A percentile compares a stretch with the other conserved stretches of the same genome.
Conservation (phyloP, 2,329 filamentous ascomycete genomes). For the Paecilomyces formosus region DNA sequence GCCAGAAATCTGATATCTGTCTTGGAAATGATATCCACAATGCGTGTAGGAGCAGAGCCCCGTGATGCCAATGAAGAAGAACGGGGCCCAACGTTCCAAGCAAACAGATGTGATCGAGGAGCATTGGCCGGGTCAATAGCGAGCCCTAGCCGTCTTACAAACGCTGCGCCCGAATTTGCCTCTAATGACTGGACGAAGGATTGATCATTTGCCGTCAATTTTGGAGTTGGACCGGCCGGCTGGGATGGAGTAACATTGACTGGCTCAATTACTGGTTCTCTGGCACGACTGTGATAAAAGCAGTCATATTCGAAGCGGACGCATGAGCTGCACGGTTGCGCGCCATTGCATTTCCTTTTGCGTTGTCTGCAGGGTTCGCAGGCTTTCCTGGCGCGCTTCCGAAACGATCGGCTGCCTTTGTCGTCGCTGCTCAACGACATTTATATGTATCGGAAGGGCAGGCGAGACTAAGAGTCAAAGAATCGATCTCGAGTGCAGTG, state of each 20-base stretch:
- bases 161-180: slow-evolving; percentile 52
- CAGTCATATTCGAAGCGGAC: slow-evolving; percentile 48
- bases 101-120: slow-evolving; percentile 48
- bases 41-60: slow-evolving; percentile 14
- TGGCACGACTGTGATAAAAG: slow-evolving; percentile 33
- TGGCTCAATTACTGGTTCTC: slow-evolving; percentile 12
- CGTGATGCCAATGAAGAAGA: background rate
- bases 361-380: slow-evolving; percentile 48
- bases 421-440: background rate
- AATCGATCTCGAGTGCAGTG: background rate
- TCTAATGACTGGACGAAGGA: slow-evolving; percentile 38
- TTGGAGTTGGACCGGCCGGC: background rate
- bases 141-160: slow-evolving; percentile 46
- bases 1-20: slow-evolving; percentile 42
- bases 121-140: slow-evolving; percentile 47
- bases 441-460: background rate
- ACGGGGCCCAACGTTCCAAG: slow-evolving; percentile 44
- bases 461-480: background rate
- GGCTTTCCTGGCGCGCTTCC: slow-evolving; percentile 36
- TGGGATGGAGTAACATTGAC: slow-evolving; percentile 9
- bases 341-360: slow-evolving; percentile 51
- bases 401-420: background rate
- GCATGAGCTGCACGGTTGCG: slow-evolving; percentile 47
- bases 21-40: slow-evolving; percentile 42
- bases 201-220: slow-evolving; percentile 2